These are phyloP conservation scores for Ramularia endophylla DNA, from an alignment of 2,329 filamentous ascomycete genomes.

Conservation along the genomic window DNA sequence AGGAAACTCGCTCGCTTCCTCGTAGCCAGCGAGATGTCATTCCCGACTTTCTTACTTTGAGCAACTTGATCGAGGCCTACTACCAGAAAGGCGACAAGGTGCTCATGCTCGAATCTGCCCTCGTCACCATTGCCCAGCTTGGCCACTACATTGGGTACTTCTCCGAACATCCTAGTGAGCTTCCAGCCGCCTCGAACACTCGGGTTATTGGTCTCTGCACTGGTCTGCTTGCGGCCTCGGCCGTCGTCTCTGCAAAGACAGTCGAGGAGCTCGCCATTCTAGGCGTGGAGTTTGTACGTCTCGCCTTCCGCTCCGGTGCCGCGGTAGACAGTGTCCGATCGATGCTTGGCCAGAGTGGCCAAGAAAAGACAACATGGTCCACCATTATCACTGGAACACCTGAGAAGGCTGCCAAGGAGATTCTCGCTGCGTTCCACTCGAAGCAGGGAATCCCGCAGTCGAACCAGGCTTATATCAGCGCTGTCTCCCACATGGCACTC, in stretches of 20 bases:
- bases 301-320: constrained; percentile 59
- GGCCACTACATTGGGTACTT: constrained; percentile 63
- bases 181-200: constrained; percentile 43
- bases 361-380: constrained; percentile 60
- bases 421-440: constrained; percentile 54
- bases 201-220: constrained; percentile 61
- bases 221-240: constrained; percentile 63
- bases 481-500: constrained; percentile 53
- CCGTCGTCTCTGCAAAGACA: constrained; percentile 58
- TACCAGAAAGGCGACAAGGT: constrained; percentile 52
- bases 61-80: constrained; percentile 61
- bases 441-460: constrained; percentile 47
- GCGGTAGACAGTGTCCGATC: constrained; percentile 38
- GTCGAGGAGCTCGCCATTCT: constrained; percentile 57
- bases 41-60: constrained; percentile 57
- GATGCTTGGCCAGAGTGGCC: constrained; percentile 47
- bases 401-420: constrained; percentile 46
- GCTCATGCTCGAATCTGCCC: constrained; percentile 57
- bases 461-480: constrained; percentile 53
- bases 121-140: constrained; percentile 60
- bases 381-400: constrained; percentile 56
- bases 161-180: constrained; percentile 49
- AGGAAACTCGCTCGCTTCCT: constrained; percentile 54
- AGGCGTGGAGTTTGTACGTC: constrained; percentile 57
- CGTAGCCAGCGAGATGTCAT: constrained; percentile 53